Base-by-base conservation (phyloP, 164 flowering plant genomes). In the Liquidambar formosana region DNA sequence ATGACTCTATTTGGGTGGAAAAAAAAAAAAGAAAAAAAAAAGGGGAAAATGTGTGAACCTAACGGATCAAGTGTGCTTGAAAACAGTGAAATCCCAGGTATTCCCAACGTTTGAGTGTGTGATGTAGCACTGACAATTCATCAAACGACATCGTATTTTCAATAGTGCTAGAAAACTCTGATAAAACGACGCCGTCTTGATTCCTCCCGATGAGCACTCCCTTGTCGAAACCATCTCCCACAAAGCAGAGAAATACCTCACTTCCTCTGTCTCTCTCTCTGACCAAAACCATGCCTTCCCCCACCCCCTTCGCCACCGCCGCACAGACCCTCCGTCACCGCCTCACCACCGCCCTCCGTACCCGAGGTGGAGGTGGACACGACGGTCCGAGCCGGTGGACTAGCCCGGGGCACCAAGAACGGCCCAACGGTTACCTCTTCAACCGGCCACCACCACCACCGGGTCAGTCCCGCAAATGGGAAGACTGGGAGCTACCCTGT, bases 401-500 rank as follows among this genome's bases (percentile, higher is more conserved):
- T 1, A 82, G 70, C 22, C 85, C 90, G 5, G 93, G 99, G 27
- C 89, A 91, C 82, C 91, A 96, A 72, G 97, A 93, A 18, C 83
- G 86, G 10, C 97, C 98, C 15, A 90, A 96, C 61, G 99, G 99
- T 0, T 93, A 88, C 83, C 75, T 88, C 76, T 82, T 92, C 73
- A 92, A 87, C 83, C 83, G 89, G 65, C 82, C 91, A 8, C 99
- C 99, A 5, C 88, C 74, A 1, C 93, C 97, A 11, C 88, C 90
- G 0, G 98, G 98, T 1, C 81, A 96, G 74, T 76, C 92, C 3
- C 83, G 97, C 25, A 85, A 90, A 63, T 96, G 99, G 99, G 99
- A 96, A 64, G 99, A 96, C 65, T 96, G 99, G 99, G 99, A 96
- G 77, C 84, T 93, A 1, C 99, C 99, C 44, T 96, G 91, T 85